These are phyloP conservation scores for Paecilomyces sp. DNA, from an alignment of 2,329 filamentous ascomycete species.

Conservation along the genomic window DNA sequence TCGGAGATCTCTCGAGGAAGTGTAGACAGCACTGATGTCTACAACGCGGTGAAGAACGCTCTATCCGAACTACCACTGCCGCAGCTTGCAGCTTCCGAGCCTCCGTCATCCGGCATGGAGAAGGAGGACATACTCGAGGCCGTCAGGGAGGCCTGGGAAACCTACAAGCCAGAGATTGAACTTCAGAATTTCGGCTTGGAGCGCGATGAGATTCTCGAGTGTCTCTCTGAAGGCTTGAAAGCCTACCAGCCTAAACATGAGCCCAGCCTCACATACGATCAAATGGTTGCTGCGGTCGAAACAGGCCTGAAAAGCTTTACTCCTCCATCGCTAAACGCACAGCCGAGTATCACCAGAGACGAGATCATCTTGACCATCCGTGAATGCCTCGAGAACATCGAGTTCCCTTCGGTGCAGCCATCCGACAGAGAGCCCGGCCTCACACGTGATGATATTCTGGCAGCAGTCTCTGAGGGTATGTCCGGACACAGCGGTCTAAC, in stretches of 20 bases:
- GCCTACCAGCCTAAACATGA: conserved; percentile 55
- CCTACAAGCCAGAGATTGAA: conserved; percentile 88
- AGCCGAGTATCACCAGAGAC: conserved; percentile 65
- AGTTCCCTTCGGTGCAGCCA: conserved; percentile 55
- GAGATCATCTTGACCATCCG: conserved; percentile 78
- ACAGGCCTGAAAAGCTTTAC: conserved; percentile 76
- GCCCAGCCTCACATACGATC: conserved; percentile 65
- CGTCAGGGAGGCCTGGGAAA: conserved; percentile 86
- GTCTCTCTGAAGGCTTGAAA: conserved; percentile 76
- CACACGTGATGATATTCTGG: conserved; percentile 10
- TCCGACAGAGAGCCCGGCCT: conserved; percentile 17
- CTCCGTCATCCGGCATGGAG: conserved; percentile 49
- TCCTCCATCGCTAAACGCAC: conserved; percentile 64
- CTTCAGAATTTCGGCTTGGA: conserved; percentile 85
- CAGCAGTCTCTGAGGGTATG: conserved; percentile 8
- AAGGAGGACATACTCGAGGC: conserved; percentile 81
- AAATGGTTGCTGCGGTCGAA: conserved; percentile 79
- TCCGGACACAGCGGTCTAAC: conserved; percentile 17
- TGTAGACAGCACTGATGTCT: conserved; percentile 77
- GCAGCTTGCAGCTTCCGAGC: conserved; percentile 49
- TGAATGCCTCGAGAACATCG: conserved; percentile 79
- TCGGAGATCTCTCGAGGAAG: conserved; percentile 56
- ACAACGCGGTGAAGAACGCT: conserved; percentile 74
- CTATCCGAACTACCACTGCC: conserved; percentile 51
- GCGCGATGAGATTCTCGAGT: conserved; percentile 80